These are phyloP conservation scores for Sclerotiophoma versabilis DNA, from an alignment of 2,329 filamentous ascomycete species.

Conservation along the genomic window DNA sequence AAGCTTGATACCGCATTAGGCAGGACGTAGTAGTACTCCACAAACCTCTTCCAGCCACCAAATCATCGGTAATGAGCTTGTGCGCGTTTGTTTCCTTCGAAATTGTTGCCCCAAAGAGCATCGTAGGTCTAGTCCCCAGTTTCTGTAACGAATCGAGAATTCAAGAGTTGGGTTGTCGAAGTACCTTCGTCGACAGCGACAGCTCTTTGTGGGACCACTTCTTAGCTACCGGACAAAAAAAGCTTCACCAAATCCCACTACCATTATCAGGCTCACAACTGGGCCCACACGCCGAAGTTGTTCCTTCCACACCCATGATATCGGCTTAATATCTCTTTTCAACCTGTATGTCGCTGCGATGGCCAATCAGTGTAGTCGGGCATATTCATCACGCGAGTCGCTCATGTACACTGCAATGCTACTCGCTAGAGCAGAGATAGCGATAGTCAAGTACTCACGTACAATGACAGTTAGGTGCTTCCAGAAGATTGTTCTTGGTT, in stretches of 20 bases:
- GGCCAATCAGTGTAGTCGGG: background rate
- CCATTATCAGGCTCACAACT: slow-evolving; percentile 18
- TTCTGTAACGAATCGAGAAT: background rate
- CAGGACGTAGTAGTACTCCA: slow-evolving; percentile 22
- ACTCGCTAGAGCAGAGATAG: slow-evolving; percentile 4
- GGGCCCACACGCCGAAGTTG: background rate
- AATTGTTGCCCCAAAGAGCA: background rate
- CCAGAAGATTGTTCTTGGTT: slow-evolving; percentile 1
- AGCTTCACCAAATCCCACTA: slow-evolving; percentile 28
- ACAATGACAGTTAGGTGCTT: background rate
- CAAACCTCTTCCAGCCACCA: slow-evolving; percentile 8
- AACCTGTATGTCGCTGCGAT: background rate
- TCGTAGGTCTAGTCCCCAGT: no score
- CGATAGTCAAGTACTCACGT: background rate
- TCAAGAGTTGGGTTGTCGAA: background rate
- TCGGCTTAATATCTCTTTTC: slow-evolving; percentile 5
- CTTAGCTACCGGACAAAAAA: slow-evolving; percentile 9
- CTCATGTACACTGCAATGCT: background rate
- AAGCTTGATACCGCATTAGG: slow-evolving; percentile 27
- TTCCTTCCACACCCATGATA: slow-evolving; percentile 10
- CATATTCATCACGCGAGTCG: background rate
- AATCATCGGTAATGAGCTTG: slow-evolving; percentile 6
- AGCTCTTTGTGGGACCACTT: background rate
- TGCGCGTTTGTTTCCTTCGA: background rate
- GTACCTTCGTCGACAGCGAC: background rate